Evolutionary conservation across 306 rosid species (phyloP).

Genomic region (Pterocarpus santalinus): DNA sequence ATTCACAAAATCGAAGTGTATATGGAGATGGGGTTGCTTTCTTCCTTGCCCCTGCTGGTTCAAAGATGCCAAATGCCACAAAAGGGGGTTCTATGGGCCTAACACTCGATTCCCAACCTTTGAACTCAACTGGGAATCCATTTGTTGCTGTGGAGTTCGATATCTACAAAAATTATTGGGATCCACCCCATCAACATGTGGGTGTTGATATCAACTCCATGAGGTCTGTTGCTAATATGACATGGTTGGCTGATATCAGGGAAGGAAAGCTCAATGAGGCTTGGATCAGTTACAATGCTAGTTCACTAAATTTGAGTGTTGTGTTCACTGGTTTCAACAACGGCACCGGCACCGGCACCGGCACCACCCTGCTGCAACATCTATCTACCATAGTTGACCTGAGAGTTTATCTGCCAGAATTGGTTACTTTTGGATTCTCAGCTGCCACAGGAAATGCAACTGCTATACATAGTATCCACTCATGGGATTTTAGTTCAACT

Average conservation of each 20-base stretch:
- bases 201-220: conserved; percentile 60
- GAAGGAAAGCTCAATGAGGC: conserved; percentile 46
- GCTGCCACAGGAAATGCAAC: conserved; percentile 36
- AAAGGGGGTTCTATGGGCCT: conserved; percentile 50
- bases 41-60: conserved; percentile 50
- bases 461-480: conserved; percentile 2
- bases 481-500: conserved; percentile 51
- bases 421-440: conserved; percentile 57
- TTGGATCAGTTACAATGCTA: conserved; percentile 52
- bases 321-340: conserved; percentile 39
- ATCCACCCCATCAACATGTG: conserved; percentile 49
- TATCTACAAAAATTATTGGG: conserved; percentile 43
- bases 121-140: conserved; percentile 24
- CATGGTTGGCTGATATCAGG: conserved; percentile 45
- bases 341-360: too few species aligned
- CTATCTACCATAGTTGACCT: conserved; percentile 48
- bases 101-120: background rate
- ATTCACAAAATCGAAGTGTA: background rate
- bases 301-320: conserved; percentile 47
- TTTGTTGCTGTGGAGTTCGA: conserved; percentile 71
- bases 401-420: conserved; percentile 45
- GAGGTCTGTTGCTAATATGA: conserved; percentile 34
- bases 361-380: background rate
- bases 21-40: conserved; percentile 63
- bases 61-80: conserved; percentile 20